phyloP scores from a whole-genome alignment of 129 eudicot species.

The Solidago caesia region DNA sequence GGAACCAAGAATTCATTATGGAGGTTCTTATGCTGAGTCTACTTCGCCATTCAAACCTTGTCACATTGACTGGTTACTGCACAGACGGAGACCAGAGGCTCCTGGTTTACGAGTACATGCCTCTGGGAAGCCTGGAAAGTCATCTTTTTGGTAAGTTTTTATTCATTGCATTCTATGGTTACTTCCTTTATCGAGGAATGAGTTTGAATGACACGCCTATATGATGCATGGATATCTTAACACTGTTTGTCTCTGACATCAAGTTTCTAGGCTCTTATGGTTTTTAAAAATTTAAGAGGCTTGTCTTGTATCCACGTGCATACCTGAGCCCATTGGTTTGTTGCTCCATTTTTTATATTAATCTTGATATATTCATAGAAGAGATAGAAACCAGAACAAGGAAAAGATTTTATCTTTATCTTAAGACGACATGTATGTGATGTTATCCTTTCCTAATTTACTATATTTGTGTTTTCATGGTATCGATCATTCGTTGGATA shows the following conservation, averaged over 20 bases:
- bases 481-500: not conserved
- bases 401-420: not conserved
- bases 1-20: constrained; percentile 80
- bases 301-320: constrained; percentile 1
- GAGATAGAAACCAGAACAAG: not conserved
- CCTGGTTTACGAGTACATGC: constrained; percentile 87
- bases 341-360: no score
- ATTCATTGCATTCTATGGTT: not conserved
- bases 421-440: not conserved
- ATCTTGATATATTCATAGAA: not conserved
- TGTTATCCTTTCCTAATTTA: not conserved
- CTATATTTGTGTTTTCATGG: not conserved
- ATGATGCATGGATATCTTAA: not conserved
- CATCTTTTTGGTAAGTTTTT: constrained; percentile 72
- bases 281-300: not conserved
- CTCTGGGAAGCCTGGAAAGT: constrained; percentile 77
- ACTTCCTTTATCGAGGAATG: not conserved
- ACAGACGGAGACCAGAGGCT: constrained; percentile 94
- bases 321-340: not conserved
- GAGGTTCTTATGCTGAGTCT: constrained; percentile 91
- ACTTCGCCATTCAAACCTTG: constrained; percentile 82
- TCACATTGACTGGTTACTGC: constrained; percentile 85
- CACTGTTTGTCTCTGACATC: constrained; percentile 9
- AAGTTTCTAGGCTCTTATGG: not conserved
- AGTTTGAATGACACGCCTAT: not conserved